A percentile compares a stretch with the other conserved stretches of the same genome.
phyloP scores from a whole-genome alignment of 2,329 filamentous ascomycete species.

The Colletotrichum brevisporum region DNA sequence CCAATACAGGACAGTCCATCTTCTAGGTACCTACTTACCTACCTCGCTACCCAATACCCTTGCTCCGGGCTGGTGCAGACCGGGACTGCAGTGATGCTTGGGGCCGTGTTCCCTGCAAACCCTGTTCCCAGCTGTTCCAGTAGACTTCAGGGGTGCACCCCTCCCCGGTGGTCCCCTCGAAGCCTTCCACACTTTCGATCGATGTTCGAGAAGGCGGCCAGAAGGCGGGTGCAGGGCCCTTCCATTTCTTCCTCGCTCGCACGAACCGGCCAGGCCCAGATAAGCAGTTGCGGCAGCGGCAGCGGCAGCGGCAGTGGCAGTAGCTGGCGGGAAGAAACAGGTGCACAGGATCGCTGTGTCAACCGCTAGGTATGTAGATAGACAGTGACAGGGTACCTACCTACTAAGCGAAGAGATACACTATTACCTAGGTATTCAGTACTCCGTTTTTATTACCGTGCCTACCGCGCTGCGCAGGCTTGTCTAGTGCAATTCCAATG shows the following conservation, averaged over 20 bases:
- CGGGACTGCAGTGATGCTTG: constrained; percentile 11
- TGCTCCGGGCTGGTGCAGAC: neutral
- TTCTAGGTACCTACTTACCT: too few species aligned
- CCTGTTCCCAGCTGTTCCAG: constrained; percentile 39
- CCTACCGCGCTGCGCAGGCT: too few species aligned
- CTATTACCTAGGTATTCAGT: too few species aligned
- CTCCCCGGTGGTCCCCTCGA: constrained; percentile 22
- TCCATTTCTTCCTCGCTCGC: constrained; percentile 2
- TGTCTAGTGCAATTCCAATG: too few species aligned
- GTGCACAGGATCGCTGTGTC: too few species aligned
- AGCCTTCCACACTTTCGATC: constrained; percentile 41
- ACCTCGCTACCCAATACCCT: neutral
- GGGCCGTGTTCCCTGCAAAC: constrained; percentile 35
- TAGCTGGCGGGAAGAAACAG: too few species aligned
- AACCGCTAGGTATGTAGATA: too few species aligned
- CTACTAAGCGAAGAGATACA: too few species aligned
- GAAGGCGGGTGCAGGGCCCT: constrained; percentile 34
- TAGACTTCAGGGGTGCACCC: constrained; percentile 13
- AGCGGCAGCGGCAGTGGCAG: neutral
- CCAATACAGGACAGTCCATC: too few species aligned
- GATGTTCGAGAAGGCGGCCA: constrained; percentile 41
- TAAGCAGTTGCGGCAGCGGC: constrained; percentile 1
- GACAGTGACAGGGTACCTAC: too few species aligned
- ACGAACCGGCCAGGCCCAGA: constrained; percentile 17
- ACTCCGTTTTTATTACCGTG: too few species aligned